Base-by-base conservation (phyloP, 345 rosid genomes). In the Trapa bicornis region DNA sequence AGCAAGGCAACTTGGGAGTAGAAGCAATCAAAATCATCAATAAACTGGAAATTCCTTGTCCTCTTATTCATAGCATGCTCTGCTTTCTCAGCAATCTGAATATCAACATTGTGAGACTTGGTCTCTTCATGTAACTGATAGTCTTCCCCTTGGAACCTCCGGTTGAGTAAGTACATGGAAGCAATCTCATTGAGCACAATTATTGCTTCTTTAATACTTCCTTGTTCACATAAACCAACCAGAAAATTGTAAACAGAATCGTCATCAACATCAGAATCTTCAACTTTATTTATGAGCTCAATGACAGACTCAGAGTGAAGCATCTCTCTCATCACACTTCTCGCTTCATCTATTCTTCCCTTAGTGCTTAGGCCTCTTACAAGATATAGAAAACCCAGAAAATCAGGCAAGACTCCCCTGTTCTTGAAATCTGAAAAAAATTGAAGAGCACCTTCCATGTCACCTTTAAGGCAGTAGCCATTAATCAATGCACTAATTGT, bases 321-420 rank as follows among this genome's bases (percentile, higher is more conserved):
- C 98, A 90, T 90, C 71, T 93, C 96, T 80, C 92, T 83, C 78
- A 93, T 77, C 65, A 86, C 74, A 63, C 74, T 77, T 69, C 94
- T 83, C 0, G 98, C 85, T 80, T 93, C 97, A 79, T 93, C 97
- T 86, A 93, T 88, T 77, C 96, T 81, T 72, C 98, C 96, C 77
- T 93, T 90, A 8, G 81, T 80, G 79, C 75, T 79, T 29, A 93
- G 83, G 47, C 98, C 98, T 71, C 85, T 82, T 56, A 84, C 75
- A 80, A 90, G 74, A 78, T 73, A 71, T 71, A 87, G 67, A 74
- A 84, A 90, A 37, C 97, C 97, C 83, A 88, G 77, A 68, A 85
- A 82, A 81, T 90, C 97, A 16, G 97, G 87, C 53, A 83, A 76
- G 67, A 78, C 37, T 56, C 71, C 79, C 76, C 79, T 81, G 70